Evolutionary conservation across 1,284 basidiomycete genomes (phyloP).

Genomic region (Sanghuangporus weigelae): DNA sequence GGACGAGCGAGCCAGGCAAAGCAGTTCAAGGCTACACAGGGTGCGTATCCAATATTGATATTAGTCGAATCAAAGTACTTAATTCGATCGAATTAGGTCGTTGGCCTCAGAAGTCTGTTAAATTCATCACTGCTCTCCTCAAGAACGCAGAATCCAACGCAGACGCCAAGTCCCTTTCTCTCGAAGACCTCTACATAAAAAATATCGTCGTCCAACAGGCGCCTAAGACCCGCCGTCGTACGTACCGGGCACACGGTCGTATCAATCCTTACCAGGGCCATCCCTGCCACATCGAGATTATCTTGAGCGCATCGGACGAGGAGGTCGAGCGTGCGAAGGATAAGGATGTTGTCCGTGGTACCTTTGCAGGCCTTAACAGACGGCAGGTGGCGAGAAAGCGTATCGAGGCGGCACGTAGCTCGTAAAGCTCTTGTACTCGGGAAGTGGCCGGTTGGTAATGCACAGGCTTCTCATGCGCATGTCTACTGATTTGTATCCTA

Average conservation of each 20-base stretch:
- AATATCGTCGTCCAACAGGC: constrained; percentile 99
- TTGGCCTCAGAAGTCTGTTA: constrained; percentile 99
- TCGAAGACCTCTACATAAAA: constrained; percentile 92
- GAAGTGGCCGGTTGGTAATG: not conserved
- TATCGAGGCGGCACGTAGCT: constrained; percentile 67
- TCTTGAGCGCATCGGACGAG: constrained; percentile 72
- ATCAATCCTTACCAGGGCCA: constrained; percentile 90
- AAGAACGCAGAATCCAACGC: constrained; percentile 99
- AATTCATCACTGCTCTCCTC: constrained; percentile 90
- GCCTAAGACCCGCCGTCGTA: constrained; percentile 99
- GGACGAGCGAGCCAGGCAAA: constrained; percentile 97
- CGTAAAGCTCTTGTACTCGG: constrained; percentile 3
- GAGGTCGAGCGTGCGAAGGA: constrained; percentile 90
- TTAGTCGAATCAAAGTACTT: not conserved
- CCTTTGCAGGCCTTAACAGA: constrained; percentile 67
- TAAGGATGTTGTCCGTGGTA: constrained; percentile 50
- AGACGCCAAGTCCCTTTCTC: constrained; percentile 93
- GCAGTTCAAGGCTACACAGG: constrained; percentile 95
- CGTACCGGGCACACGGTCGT: constrained; percentile 97
- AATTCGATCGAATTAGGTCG: constrained; percentile 60
- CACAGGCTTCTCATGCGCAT: not conserved
- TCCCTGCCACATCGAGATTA: constrained; percentile 94
- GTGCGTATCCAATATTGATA: constrained; percentile 40
- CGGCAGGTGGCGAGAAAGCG: constrained; percentile 78
- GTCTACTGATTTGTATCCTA: not conserved